Conservation (phyloP, 1,284 basidiomycete species). For the Cryptococcus sp. region DNA sequence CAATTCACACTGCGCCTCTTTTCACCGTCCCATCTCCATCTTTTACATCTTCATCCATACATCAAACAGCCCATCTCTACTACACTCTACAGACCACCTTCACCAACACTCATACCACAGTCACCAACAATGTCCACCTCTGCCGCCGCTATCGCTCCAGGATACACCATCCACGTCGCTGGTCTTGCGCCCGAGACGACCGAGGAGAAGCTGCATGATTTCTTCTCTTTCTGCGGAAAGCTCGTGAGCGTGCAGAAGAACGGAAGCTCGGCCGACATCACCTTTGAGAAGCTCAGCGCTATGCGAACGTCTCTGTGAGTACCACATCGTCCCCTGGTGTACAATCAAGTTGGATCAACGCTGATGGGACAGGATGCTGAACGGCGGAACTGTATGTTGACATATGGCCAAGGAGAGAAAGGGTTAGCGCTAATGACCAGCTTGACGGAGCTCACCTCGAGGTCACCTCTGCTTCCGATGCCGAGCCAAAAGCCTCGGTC, state of each 20-base stretch:
- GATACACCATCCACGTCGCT: slow-evolving; percentile 44
- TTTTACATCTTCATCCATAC: neutral
- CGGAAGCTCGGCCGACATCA: slow-evolving; percentile 44
- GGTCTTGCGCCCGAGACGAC: slow-evolving; percentile 46
- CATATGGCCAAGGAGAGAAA: too few species aligned
- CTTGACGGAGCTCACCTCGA: slow-evolving; percentile 49
- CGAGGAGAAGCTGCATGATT: slow-evolving; percentile 47
- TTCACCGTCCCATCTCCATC: neutral
- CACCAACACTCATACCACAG: too few species aligned
- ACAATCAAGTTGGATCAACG: too few species aligned
- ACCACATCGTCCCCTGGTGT: neutral
- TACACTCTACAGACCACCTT: neutral
- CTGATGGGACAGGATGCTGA: slow-evolving; percentile 33
- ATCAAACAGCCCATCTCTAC: neutral
- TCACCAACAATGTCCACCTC: slow-evolving; percentile 1
- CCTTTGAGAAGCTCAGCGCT: slow-evolving; percentile 47
- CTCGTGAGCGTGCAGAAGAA: slow-evolving; percentile 43
- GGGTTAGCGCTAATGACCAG: too few species aligned
- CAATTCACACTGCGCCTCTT: neutral
- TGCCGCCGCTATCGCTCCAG: slow-evolving; percentile 12
- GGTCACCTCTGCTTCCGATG: slow-evolving; percentile 41
- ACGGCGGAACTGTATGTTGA: slow-evolving; percentile 46
- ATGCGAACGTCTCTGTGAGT: slow-evolving; percentile 46
- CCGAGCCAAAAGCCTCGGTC: slow-evolving; percentile 31
- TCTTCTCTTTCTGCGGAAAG: slow-evolving; percentile 48